These are phyloP conservation scores for Xylariaceae sp. DNA, from an alignment of 2,329 filamentous ascomycete species.

Conservation along the genomic window DNA sequence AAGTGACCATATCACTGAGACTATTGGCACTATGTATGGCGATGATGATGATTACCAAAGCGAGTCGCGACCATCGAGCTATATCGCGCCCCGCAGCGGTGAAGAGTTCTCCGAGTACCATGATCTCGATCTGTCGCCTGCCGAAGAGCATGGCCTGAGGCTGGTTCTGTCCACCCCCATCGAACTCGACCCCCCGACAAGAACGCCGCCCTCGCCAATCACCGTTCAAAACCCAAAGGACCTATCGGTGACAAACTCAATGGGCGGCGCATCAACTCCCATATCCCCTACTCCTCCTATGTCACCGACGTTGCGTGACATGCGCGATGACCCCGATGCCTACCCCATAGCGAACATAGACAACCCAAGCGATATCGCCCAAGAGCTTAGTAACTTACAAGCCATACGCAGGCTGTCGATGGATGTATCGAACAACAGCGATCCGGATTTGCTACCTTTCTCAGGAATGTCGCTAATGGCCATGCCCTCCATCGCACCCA, in stretches of 20 bases:
- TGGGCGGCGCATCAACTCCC: constrained; percentile 33
- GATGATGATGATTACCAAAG: constrained; percentile 57
- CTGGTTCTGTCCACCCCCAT: constrained; percentile 43
- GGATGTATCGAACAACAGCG: constrained; percentile 71
- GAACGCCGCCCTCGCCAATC: constrained; percentile 35
- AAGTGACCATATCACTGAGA: constrained; percentile 89
- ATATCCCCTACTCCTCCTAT: constrained; percentile 33
- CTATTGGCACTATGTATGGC: constrained; percentile 86
- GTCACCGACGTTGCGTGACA: constrained; percentile 52
- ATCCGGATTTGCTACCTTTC: constrained; percentile 72
- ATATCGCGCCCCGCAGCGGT: constrained; percentile 56
- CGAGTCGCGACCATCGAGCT: constrained; percentile 64
- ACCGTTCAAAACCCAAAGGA: constrained; percentile 38
- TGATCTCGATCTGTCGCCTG: constrained; percentile 30
- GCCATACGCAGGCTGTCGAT: constrained; percentile 89
- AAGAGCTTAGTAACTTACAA: constrained; percentile 88
- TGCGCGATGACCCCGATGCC: constrained; percentile 61
- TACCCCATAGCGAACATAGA: constrained; percentile 88
- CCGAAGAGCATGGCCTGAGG: constrained; percentile 38
- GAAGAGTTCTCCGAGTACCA: constrained; percentile 42
- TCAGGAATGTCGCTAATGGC: constrained; percentile 58
- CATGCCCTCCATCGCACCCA: constrained; percentile 67
- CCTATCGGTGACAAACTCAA: constrained; percentile 31
- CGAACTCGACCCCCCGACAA: constrained; percentile 28
- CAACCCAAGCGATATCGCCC: constrained; percentile 80